These are phyloP conservation scores for Trichocladium antarcticum DNA, from an alignment of 495 filamentous ascomycete genomes.

Conservation along the genomic window DNA sequence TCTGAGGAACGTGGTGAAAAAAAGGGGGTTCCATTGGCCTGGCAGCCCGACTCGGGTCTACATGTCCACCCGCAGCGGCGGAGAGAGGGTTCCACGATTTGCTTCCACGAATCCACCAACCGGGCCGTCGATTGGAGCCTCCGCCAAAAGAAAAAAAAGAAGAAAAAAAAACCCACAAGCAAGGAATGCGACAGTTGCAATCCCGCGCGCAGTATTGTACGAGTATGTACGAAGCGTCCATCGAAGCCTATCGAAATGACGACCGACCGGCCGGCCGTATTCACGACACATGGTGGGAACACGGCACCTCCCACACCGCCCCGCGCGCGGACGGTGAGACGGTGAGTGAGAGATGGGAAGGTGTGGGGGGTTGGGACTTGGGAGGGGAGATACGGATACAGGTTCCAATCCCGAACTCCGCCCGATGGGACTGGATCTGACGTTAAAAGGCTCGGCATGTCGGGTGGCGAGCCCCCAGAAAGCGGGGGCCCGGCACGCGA, in stretches of 20 bases:
- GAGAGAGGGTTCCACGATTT: background rate
- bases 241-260: background rate
- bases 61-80: background rate
- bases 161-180: background rate
- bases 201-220: background rate
- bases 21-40: background rate
- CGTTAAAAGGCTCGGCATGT: no score
- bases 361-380: background rate
- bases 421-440: background rate
- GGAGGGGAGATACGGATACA: background rate
- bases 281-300: no score
- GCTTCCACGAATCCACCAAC: background rate
- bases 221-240: background rate
- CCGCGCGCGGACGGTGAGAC: no score
- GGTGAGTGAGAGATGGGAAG: no score
- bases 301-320: no score
- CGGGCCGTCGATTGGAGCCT: background rate
- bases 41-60: background rate
- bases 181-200: background rate
- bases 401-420: background rate
- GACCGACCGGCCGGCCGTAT: no score
- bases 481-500: background rate
- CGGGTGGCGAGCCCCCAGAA: background rate
- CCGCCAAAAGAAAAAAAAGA: background rate
- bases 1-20: constrained; percentile 6